Base-by-base conservation (phyloP, 2,329 filamentous ascomycete genomes). In the Pseudocercospora fijiensis region DNA sequence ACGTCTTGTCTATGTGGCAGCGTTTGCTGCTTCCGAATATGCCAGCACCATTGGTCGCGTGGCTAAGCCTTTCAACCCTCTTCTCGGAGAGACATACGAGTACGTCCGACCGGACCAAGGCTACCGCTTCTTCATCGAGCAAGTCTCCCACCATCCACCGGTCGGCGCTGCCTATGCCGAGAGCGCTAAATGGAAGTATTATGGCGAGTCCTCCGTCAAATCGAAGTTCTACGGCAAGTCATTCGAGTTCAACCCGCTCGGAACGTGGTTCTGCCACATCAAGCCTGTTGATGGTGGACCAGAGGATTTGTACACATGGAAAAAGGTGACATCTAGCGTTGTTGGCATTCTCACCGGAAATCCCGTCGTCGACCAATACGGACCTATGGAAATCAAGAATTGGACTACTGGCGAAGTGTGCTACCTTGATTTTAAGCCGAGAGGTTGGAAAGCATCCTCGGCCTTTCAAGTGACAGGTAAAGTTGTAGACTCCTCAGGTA, bases 181-280 rank as follows among this genome's bases (percentile, higher is more conserved):
- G 78, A 90, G 91, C 4, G 87, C 93, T 13, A 91, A 90, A 72
- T 99, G 95, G 95, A 94, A 94, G 61, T 99, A 99, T 81, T 98
- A 84, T 74, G 95, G 95, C 65, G 95, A 99, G 79, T 96, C 92
- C 27, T 90, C 91, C 9, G 92, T 98, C 65, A 94, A 91, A 78
- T 96, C 93, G 47, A 97, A 96, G 77, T 99, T 99, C 76, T 96
- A 96, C 74, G 95, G 95, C 71, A 96, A 94, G 75, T 96, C 93
- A 0, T 98, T 99, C 75, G 95, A 99, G 72, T 92, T 98, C 77
- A 96, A 97, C 73, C 93, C 92, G 3, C 85, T 98, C 9, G 95
- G 95, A 33, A 99, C 95, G 7, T 99, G 95, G 95, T 99, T 98
- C 81, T 81, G 98, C 65, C 91, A 85, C 73, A 82, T 99, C 27